A percentile compares a stretch with the other conserved stretches of the same genome.
These are phyloP conservation scores for Coniferiporia weirii DNA, from an alignment of 1,284 basidiomycete genomes.

Conservation along the genomic window DNA sequence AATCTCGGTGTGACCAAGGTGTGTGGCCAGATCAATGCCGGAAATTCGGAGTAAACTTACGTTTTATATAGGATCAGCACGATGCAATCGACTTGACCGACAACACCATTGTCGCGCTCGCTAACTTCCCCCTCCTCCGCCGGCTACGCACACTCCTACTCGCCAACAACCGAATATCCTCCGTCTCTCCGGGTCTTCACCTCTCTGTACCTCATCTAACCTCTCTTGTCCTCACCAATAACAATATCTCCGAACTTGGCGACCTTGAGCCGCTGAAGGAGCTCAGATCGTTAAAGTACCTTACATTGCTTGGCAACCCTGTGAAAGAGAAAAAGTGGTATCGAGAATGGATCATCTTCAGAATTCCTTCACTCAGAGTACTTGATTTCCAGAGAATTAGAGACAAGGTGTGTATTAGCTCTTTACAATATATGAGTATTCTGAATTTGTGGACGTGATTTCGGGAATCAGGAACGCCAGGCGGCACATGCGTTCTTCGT, in stretches of 20 bases:
- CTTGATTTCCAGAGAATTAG: constrained; percentile 96
- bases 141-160: constrained; percentile 77
- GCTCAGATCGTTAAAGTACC: constrained; percentile 72
- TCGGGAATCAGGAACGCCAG: constrained; percentile 59
- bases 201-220: constrained; percentile 81
- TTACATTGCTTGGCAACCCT: constrained; percentile 87
- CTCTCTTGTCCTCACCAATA: constrained; percentile 77
- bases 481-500: constrained; percentile 72
- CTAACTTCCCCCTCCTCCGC: constrained; percentile 81
- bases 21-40: constrained; percentile 30
- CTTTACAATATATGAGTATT: constrained; percentile 10
- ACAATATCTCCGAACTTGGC: constrained; percentile 70
- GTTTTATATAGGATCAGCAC: constrained; percentile 67
- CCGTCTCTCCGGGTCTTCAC: constrained; percentile 76
- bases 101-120: constrained; percentile 87
- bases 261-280: constrained; percentile 83
- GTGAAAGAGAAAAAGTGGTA: constrained; percentile 94
- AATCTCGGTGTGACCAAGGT: constrained; percentile 97
- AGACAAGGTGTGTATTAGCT: constrained; percentile 72
- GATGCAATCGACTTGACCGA: constrained; percentile 95
- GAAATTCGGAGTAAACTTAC: background rate
- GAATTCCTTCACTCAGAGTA: constrained; percentile 81
- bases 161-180: constrained; percentile 83
- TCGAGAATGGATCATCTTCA: constrained; percentile 89
- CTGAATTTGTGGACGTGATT: constrained; percentile 19